Percentiles rank a stretch among this genome's conserved stretches.
Conservation (phyloP, 306 rosid species). For the Cucurbita maxima region DNA sequence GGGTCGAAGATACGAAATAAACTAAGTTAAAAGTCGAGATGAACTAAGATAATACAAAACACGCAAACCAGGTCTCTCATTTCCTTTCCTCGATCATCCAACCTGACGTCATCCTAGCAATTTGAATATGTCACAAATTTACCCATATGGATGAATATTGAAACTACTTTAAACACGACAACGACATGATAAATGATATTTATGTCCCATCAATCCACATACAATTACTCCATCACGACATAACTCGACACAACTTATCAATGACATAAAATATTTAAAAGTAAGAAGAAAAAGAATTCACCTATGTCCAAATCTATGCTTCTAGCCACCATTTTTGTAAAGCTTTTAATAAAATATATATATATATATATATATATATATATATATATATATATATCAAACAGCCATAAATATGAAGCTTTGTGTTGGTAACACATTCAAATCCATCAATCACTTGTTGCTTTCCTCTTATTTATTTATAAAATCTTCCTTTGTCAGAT, state of each 20-base stretch:
- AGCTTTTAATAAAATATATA: no score
- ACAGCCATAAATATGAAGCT: not conserved
- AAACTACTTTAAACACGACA: not conserved
- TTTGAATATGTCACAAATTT: no score
- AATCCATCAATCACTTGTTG: constrained; percentile 3
- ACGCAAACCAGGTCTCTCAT: no score
- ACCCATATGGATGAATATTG: no score
- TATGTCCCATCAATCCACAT: not conserved
- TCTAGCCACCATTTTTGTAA: not conserved
- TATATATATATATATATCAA: no score
- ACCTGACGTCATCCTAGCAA: no score
- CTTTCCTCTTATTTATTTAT: not conserved
- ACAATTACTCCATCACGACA: not conserved
- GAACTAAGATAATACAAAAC: no score
- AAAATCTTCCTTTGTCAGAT: constrained; percentile 1
- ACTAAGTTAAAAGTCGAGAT: no score
- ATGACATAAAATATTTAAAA: not conserved
- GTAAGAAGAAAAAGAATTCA: not conserved
- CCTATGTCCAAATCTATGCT: not conserved
- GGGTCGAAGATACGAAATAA: no score
- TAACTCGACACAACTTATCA: not conserved
- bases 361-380: no score
- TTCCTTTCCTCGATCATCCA: no score
- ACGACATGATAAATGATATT: not conserved
- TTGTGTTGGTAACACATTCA: constrained; percentile 3